Evolutionary conservation across 331 rosid genomes (phyloP).

Genomic region (Dryas integrifolia): DNA sequence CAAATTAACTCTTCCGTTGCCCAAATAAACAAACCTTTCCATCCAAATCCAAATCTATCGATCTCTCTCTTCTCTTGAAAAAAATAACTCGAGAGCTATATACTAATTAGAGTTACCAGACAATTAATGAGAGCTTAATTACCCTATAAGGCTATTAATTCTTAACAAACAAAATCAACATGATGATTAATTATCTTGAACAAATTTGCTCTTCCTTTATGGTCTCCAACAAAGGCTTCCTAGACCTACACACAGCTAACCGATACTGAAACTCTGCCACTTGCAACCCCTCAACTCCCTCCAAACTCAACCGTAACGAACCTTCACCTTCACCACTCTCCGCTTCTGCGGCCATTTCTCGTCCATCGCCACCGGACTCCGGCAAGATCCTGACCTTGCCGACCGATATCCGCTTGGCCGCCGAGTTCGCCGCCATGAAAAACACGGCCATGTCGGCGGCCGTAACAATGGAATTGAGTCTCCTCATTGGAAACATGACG

Average conservation of each 20-base stretch:
- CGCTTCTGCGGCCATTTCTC: background rate
- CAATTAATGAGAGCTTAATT: too few species aligned
- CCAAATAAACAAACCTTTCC: too few species aligned
- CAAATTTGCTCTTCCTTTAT: constrained; percentile 61
- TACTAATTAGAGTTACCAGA: too few species aligned
- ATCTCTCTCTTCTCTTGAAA: too few species aligned
- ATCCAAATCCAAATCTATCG: too few species aligned
- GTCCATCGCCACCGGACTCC: constrained; percentile 18
- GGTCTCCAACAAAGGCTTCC: constrained; percentile 75
- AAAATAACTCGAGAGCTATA: too few species aligned
- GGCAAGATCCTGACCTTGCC: constrained; percentile 44
- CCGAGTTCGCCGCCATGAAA: constrained; percentile 72
- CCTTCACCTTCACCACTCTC: background rate
- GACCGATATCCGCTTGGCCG: constrained; percentile 52
- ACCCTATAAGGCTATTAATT: background rate
- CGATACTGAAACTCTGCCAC: constrained; percentile 46
- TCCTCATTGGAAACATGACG: constrained; percentile 68
- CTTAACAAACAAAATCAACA: background rate
- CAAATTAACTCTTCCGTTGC: too few species aligned
- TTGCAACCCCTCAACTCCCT: constrained; percentile 48
- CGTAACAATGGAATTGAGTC: constrained; percentile 54
- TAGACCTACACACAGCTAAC: constrained; percentile 59
- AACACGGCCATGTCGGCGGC: constrained; percentile 66
- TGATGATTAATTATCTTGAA: constrained; percentile 24
- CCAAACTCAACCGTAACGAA: constrained; percentile 52